A percentile compares a stretch with the other conserved stretches of the same genome.
Conservation (phyloP, 2,329 filamentous ascomycete species). For the Colletotrichum higginsianum region DNA sequence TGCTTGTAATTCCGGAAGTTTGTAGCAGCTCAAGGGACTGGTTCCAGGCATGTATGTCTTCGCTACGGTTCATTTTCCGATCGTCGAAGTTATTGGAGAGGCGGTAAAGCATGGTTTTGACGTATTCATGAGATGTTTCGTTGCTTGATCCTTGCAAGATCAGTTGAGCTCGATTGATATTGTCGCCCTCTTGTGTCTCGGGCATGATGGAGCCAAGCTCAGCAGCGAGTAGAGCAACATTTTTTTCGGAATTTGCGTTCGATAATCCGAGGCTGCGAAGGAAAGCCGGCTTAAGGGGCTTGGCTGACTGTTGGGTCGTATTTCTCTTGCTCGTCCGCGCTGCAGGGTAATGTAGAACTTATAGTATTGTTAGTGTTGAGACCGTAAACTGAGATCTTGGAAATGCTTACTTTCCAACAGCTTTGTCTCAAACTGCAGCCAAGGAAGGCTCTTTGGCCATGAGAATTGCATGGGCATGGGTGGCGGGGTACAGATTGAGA, state of each 20-base stretch:
- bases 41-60: neutral
- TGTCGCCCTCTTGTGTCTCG: slow-evolving; percentile 7
- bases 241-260: neutral
- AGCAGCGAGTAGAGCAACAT: neutral
- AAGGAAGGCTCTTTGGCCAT: slow-evolving; percentile 11
- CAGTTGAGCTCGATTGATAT: neutral
- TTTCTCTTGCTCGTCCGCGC: neutral
- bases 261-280: neutral
- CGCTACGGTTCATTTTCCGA: too few species aligned
- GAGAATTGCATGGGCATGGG: neutral
- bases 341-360: rapidly evolving
- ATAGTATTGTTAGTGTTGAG: neutral
- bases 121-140: neutral
- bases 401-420: neutral
- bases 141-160: neutral
- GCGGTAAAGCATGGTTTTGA: neutral
- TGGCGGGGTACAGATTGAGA: slow-evolving; percentile 13
- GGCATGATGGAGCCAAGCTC: slow-evolving; percentile 12
- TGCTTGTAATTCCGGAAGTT: neutral
- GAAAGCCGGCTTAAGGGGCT: too few species aligned
- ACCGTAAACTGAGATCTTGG: neutral
- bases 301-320: neutral
- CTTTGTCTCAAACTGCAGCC: neutral
- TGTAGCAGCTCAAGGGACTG: neutral
- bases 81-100: slow-evolving; percentile 7